Conservation (phyloP, 306 rosid species). For the Sicyos edulis region DNA sequence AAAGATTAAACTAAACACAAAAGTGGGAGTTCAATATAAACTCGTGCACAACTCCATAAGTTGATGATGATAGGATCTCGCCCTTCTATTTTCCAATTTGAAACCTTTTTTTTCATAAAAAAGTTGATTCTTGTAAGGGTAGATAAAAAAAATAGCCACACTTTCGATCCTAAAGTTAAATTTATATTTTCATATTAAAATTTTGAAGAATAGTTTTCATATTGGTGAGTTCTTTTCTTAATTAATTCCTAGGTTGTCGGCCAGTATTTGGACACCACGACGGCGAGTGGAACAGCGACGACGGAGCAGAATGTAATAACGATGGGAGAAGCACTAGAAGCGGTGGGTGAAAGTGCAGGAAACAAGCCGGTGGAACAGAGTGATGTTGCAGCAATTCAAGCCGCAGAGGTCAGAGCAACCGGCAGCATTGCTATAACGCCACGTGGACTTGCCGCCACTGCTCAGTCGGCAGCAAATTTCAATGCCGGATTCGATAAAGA, state of each 20-base stretch:
- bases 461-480: conserved; percentile 52
- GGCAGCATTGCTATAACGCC: conserved; percentile 41
- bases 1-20: too few relatives aligned
- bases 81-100: too few relatives aligned
- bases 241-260: conserved; percentile 42
- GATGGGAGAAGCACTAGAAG: conserved; percentile 80
- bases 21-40: too few relatives aligned
- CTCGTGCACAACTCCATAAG: neutral
- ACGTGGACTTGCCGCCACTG: conserved; percentile 46
- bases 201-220: neutral
- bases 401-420: conserved; percentile 61
- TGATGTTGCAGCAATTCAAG: conserved; percentile 63
- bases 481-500: conserved; percentile 32
- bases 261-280: conserved; percentile 35
- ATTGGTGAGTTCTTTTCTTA: neutral
- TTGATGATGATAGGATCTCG: neutral
- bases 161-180: neutral
- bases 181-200: too few relatives aligned
- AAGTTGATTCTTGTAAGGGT: neutral
- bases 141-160: neutral
- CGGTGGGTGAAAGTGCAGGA: conserved; percentile 40
- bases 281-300: neutral
- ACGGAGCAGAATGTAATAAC: conserved; percentile 36
- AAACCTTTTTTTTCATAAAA: too few relatives aligned
- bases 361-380: conserved; percentile 49